Base-by-base conservation (phyloP, 345 rosid genomes). In the Acer campestre region DNA sequence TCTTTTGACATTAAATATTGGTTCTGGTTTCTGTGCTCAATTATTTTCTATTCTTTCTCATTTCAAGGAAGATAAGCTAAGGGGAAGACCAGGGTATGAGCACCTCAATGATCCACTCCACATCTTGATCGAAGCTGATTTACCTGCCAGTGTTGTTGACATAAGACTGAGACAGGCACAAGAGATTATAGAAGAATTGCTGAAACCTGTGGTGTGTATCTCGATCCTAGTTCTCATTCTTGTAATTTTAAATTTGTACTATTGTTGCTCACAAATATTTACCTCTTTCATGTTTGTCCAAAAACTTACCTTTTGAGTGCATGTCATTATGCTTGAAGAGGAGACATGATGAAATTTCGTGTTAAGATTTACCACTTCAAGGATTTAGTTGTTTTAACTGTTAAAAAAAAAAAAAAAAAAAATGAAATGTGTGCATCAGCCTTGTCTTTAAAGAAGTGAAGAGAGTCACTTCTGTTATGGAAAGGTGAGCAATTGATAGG, bases 111-210 rank as follows among this genome's bases (percentile, higher is more conserved):
- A 91, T 64, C 92, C 89, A 61, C 91, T 89, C 53, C 93, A 91
- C 86, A 88, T 91, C 76, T 86, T 89, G 80, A 91, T 89, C 59
- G 92, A 91, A 82, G 91, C 92, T 68, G 93, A 89, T 87, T 88
- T 88, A 77, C 93, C 93, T 64, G 89, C 88, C 69, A 88, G 82
- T 74, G 64, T 88, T 40, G 93, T 91, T 31, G 95, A 91, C 64
- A 46, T 82, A 40, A 87, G 84, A 79, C 79, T 91, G 73, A 87
- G 92, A 62, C 95, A 91, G 69, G 95, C 95, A 18, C 93, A 91
- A 80, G 91, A 87, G 81, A 85, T 91, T 49, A 93, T 95, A 16
- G 98, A 90, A 86, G 99, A 94, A 84, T 87, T 94, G 75, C 98
- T 94, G 72, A 93, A 91, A 73, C 98, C 97, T 68, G 97, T 94